These are phyloP conservation scores for Penicillium thymicola DNA, from an alignment of 2,329 filamentous ascomycete species.

Conservation along the genomic window DNA sequence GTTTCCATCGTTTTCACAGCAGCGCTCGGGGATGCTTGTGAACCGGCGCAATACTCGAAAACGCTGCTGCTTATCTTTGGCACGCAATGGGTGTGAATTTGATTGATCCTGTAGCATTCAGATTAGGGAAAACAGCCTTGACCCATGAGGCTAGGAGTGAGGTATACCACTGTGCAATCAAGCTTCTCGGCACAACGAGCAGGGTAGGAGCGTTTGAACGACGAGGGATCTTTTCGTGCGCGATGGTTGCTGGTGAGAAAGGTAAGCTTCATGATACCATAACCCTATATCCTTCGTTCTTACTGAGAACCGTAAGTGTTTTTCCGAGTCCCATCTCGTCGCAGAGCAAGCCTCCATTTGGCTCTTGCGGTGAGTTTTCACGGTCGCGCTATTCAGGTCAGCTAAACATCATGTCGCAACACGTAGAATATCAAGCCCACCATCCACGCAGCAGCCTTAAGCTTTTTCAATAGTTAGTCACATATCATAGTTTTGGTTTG, in stretches of 20 bases:
- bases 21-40: slow-evolving; percentile 18
- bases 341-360: slow-evolving; percentile 38
- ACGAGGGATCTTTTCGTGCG: slow-evolving; percentile 30
- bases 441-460: slow-evolving; percentile 35
- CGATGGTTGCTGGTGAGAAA: slow-evolving; percentile 31
- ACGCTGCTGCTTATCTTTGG: slow-evolving; percentile 11
- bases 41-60: slow-evolving; percentile 24
- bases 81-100: slow-evolving; percentile 35
- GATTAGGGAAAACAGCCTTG: background rate
- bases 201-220: slow-evolving; percentile 32
- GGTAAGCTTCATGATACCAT: background rate
- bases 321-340: slow-evolving; percentile 46
- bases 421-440: slow-evolving; percentile 13
- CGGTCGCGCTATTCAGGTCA: slow-evolving; percentile 30
- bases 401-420: background rate
- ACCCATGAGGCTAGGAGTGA: background rate
- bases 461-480: slow-evolving; percentile 16
- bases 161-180: slow-evolving; percentile 36
- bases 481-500: background rate
- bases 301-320: slow-evolving; percentile 37
- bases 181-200: slow-evolving; percentile 35
- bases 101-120: slow-evolving; percentile 21
- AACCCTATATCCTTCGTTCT: background rate
- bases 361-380: slow-evolving; percentile 21
- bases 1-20: slow-evolving; percentile 25